Evolutionary conservation across 352 stramenopile genomes (phyloP).

Genomic region (Pythium dissimile): DNA sequence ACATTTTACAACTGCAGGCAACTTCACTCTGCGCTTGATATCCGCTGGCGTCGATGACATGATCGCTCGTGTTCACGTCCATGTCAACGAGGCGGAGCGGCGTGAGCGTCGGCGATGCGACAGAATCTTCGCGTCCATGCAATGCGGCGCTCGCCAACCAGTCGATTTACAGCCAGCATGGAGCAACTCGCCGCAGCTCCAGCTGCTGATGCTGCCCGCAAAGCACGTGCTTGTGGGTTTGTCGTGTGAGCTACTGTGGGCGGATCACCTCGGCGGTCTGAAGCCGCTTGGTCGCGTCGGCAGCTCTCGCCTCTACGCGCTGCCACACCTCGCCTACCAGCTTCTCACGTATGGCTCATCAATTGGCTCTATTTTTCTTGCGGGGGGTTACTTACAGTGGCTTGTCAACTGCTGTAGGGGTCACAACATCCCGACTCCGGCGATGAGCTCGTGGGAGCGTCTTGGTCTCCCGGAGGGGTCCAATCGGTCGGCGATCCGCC

Average conservation of each 20-base stretch:
- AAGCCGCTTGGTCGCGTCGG: constrained; percentile 19
- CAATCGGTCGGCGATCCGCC: constrained; percentile 43
- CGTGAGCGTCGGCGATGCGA: background rate
- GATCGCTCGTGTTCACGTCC: constrained; percentile 40
- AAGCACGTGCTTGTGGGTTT: constrained; percentile 11
- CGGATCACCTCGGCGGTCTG: constrained; percentile 28
- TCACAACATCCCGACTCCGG: constrained; percentile 29
- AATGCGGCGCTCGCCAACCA: constrained; percentile 5
- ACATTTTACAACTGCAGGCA: constrained; percentile 34
- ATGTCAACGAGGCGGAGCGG: constrained; percentile 22
- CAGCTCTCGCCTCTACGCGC: constrained; percentile 29
- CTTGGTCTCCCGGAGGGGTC: constrained; percentile 40
- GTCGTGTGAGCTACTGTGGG: constrained; percentile 39
- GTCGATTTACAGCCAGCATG: background rate
- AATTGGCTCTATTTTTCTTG: background rate
- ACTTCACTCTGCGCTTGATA: constrained; percentile 40
- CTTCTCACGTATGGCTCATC: constrained; percentile 53
- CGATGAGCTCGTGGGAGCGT: constrained; percentile 47
- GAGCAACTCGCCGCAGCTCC: background rate
- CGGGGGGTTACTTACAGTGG: background rate
- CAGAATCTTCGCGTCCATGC: constrained; percentile 11
- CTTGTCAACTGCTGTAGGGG: constrained; percentile 19
- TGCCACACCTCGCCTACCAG: constrained; percentile 40
- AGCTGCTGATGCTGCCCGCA: constrained; percentile 5
- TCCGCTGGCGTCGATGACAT: constrained; percentile 23